Percentiles rank a stretch among this genome's conserved stretches.
These are phyloP conservation scores for Amanita pseudoporphyria DNA, from an alignment of 768 basidiomycete species.

Conservation along the genomic window DNA sequence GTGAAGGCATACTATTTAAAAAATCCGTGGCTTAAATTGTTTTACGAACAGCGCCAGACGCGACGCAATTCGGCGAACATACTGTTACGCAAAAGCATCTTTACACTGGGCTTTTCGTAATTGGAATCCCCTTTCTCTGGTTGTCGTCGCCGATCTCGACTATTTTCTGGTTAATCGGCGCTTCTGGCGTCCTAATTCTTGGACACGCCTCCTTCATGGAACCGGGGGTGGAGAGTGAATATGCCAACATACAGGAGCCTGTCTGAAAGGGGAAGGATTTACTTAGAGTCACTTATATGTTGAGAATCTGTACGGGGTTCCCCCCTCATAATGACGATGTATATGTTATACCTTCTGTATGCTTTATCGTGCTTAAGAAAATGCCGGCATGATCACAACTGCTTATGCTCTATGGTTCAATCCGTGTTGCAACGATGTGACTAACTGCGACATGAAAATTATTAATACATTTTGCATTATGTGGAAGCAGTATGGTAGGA, in stretches of 20 bases:
- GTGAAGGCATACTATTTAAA: conserved; percentile 16
- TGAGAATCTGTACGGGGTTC: neutral
- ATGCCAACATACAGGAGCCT: conserved; percentile 63
- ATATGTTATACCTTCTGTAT: too few relatives aligned
- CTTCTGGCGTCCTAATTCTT: conserved; percentile 75
- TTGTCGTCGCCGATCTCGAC: conserved; percentile 65
- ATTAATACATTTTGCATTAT: conserved; percentile 1
- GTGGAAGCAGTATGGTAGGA: neutral
- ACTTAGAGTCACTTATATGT: neutral
- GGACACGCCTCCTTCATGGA: conserved; percentile 85
- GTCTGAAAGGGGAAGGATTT: conserved; percentile 27
- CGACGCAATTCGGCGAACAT: conserved; percentile 73
- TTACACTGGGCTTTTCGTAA: conserved; percentile 82
- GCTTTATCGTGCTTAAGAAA: too few relatives aligned
- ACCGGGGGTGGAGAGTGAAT: conserved; percentile 93
- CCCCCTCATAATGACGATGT: too few relatives aligned
- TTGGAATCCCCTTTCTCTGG: conserved; percentile 86
- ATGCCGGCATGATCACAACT: too few relatives aligned
- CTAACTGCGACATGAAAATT: neutral
- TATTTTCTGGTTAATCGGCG: conserved; percentile 93
- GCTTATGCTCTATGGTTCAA: too few relatives aligned
- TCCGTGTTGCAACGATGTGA: neutral
- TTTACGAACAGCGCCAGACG: conserved; percentile 56
- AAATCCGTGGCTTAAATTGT: neutral
- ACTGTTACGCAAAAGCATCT: conserved; percentile 84